These are phyloP conservation scores for Ceratobasidium theobromae DNA, from an alignment of 1,284 basidiomycete species.

Conservation along the genomic window DNA sequence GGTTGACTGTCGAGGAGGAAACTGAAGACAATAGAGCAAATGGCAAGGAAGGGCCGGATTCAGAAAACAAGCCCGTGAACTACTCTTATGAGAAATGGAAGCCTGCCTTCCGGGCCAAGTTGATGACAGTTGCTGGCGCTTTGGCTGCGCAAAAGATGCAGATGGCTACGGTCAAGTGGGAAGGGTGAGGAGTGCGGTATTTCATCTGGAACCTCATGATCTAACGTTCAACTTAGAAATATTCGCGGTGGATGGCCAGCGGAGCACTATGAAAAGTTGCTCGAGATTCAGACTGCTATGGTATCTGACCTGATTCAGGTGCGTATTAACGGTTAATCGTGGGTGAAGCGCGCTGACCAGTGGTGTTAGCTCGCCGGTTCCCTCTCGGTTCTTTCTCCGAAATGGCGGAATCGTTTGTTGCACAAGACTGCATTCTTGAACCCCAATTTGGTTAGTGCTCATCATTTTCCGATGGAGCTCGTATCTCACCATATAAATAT, in stretches of 20 bases:
- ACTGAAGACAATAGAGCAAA: slow-evolving; percentile 32
- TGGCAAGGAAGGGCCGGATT: neutral
- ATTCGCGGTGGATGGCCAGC: slow-evolving; percentile 55
- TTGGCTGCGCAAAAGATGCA: slow-evolving; percentile 45
- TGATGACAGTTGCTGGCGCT: slow-evolving; percentile 44
- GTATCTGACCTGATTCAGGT: slow-evolving; percentile 49
- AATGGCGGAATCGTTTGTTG: slow-evolving; percentile 46
- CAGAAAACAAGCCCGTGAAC: slow-evolving; percentile 11
- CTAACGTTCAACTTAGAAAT: slow-evolving; percentile 34
- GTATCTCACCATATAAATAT: slow-evolving; percentile 29
- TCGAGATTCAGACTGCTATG: slow-evolving; percentile 50
- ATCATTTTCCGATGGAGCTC: slow-evolving; percentile 39
- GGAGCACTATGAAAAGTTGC: slow-evolving; percentile 50
- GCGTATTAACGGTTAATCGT: slow-evolving; percentile 24
- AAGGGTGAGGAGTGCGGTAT: slow-evolving; percentile 41
- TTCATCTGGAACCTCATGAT: neutral
- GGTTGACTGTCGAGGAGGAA: slow-evolving; percentile 45
- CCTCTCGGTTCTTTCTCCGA: slow-evolving; percentile 47
- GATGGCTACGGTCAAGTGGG: slow-evolving; percentile 50
- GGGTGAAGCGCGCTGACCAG: slow-evolving; percentile 1
- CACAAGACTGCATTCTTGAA: slow-evolving; percentile 52
- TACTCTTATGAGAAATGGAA: slow-evolving; percentile 32
- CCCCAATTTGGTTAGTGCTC: slow-evolving; percentile 49
- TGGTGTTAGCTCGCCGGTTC: slow-evolving; percentile 47
- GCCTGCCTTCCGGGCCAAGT: slow-evolving; percentile 34